Evolutionary conservation across 768 basidiomycete species (phyloP).

Genomic region (Cystofilobasidium bisporidii): DNA sequence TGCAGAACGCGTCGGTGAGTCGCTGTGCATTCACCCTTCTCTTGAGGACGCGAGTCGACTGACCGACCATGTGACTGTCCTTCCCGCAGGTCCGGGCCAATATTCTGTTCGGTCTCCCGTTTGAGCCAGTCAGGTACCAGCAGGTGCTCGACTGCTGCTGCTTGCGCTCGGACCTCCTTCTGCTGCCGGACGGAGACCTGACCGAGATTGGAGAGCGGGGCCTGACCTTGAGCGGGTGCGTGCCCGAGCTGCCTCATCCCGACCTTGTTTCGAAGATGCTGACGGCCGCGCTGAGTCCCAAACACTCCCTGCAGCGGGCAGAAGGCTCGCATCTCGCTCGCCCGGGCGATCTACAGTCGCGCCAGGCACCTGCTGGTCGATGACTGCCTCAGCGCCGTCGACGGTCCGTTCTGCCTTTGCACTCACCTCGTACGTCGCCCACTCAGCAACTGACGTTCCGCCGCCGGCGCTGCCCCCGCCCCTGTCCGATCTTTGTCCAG

Average conservation of each 20-base stretch:
- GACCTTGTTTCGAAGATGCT: too few species aligned
- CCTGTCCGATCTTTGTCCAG: too few species aligned
- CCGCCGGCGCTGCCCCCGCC: neutral
- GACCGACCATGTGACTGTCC: neutral
- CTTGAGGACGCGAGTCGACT: too few species aligned
- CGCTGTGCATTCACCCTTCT: neutral
- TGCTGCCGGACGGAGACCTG: conserved; percentile 8
- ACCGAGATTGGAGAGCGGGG: conserved; percentile 37
- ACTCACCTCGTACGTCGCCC: too few species aligned
- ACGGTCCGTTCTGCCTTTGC: conserved; percentile 29
- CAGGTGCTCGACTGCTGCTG: conserved; percentile 33
- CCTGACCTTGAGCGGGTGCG: conserved; percentile 31
- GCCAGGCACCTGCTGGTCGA: conserved; percentile 35
- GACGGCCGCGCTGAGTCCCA: too few species aligned
- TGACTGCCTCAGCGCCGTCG: conserved; percentile 39
- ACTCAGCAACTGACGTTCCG: neutral
- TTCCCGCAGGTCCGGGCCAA: conserved; percentile 25
- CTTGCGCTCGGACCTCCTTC: conserved; percentile 34
- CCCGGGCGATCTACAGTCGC: conserved; percentile 38
- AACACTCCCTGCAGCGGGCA: conserved; percentile 32
- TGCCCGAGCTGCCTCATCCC: neutral
- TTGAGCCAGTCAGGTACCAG: conserved; percentile 33
- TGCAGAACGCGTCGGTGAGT: conserved; percentile 10
- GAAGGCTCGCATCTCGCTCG: conserved; percentile 37
- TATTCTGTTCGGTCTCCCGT: conserved; percentile 39